phyloP scores from a whole-genome alignment of 169 alveolate species.

The Cryptosporidium sp. region DNA sequence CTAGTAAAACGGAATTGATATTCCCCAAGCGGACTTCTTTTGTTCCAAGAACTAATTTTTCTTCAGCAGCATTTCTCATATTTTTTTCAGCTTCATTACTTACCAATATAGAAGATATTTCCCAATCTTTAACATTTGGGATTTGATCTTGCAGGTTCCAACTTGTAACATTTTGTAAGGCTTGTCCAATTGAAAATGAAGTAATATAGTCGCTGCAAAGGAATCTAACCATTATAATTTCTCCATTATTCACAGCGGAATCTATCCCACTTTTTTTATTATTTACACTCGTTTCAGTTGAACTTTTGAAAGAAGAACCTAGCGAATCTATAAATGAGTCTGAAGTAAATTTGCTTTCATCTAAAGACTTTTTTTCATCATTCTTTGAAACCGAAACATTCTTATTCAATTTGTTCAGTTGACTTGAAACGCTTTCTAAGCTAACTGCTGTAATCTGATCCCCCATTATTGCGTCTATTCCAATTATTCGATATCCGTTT shows the following conservation, averaged over 20 bases:
- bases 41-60: conserved; percentile 35
- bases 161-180: conserved; percentile 41
- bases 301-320: not conserved
- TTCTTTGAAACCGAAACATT: not conserved
- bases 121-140: conserved; percentile 57
- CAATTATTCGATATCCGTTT: conserved; percentile 42
- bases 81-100: not conserved
- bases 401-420: not conserved
- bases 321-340: conserved; percentile 16
- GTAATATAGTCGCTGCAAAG: conserved; percentile 60
- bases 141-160: conserved; percentile 60
- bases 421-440: conserved; percentile 32
- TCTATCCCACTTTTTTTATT: not conserved
- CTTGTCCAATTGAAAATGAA: conserved; percentile 47
- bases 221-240: conserved; percentile 39
- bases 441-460: conserved; percentile 18
- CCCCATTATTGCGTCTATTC: conserved; percentile 44
- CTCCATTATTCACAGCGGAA: conserved; percentile 48
- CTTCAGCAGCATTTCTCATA: conserved; percentile 26
- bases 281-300: not conserved
- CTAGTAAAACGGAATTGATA: conserved; percentile 26
- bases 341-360: not conserved
- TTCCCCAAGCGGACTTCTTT: conserved; percentile 44
- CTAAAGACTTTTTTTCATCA: not conserved
- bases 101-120: conserved; percentile 1